Conservation (phyloP, 2,329 filamentous ascomycete species). For the Aspergillus oerlinghausenensis region DNA sequence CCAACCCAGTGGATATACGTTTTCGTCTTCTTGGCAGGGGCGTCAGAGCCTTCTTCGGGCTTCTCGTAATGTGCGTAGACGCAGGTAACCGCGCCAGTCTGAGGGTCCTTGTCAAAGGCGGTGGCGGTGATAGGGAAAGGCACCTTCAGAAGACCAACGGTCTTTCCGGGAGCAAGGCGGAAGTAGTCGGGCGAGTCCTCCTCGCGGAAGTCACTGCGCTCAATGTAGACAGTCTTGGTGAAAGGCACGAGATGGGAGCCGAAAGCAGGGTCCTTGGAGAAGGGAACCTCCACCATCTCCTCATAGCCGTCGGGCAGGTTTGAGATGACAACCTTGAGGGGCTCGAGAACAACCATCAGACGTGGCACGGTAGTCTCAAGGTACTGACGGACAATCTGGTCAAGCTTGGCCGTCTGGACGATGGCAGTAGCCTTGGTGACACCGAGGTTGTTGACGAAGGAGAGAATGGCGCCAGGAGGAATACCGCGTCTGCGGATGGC, state of each 20-base stretch:
- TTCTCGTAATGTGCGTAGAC: conserved; percentile 66
- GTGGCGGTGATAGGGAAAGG: conserved; percentile 66
- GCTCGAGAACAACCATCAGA: conserved; percentile 84
- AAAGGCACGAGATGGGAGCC: conserved; percentile 57
- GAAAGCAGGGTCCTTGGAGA: conserved; percentile 65
- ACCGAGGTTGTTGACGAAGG: conserved; percentile 86
- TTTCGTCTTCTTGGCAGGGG: conserved; percentile 57
- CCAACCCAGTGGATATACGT: conserved; percentile 87
- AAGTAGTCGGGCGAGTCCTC: conserved; percentile 70
- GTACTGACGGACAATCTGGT: conserved; percentile 78
- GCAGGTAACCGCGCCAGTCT: conserved; percentile 60
- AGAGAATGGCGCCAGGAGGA: conserved; percentile 80
- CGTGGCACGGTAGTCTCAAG: conserved; percentile 84
- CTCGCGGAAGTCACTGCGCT: conserved; percentile 72
- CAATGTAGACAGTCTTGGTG: conserved; percentile 78
- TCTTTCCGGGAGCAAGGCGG: conserved; percentile 69
- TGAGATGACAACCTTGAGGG: conserved; percentile 75
- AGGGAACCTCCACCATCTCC: conserved; percentile 66
- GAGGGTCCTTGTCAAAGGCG: conserved; percentile 62
- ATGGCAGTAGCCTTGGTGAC: conserved; percentile 77
- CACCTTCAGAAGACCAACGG: conserved; percentile 67
- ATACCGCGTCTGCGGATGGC: conserved; percentile 78
- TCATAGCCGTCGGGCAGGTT: conserved; percentile 65
- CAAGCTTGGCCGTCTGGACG: conserved; percentile 78
- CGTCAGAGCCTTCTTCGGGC: conserved; percentile 56